A percentile compares a stretch with the other conserved stretches of the same genome.
phyloP scores from a whole-genome alignment of 1,139 yeast species.

The Sugiyamaella castrensis region DNA sequence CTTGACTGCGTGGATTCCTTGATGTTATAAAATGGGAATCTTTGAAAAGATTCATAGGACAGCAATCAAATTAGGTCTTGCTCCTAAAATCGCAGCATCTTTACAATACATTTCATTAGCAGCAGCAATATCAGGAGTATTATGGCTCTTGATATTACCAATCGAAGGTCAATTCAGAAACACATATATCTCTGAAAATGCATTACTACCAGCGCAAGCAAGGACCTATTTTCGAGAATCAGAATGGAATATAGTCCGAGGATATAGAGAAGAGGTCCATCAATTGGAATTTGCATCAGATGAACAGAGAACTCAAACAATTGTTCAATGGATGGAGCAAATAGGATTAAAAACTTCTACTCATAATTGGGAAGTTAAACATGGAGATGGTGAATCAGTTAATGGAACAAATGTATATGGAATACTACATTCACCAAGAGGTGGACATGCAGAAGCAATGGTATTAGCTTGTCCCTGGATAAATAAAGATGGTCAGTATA shows the following conservation, averaged over 20 bases:
- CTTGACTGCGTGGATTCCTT: neutral
- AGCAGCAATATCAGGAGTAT: conserved; percentile 57
- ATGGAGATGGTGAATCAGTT: conserved; percentile 40
- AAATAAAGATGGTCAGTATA: conserved; percentile 54
- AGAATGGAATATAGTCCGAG: conserved; percentile 91
- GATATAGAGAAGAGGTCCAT: conserved; percentile 65
- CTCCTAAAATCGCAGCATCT: conserved; percentile 26
- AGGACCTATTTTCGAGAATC: conserved; percentile 88
- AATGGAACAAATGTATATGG: conserved; percentile 67
- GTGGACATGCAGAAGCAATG: conserved; percentile 95
- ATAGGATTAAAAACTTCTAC: conserved; percentile 69
- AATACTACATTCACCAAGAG: conserved; percentile 86
- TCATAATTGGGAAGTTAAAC: conserved; percentile 39
- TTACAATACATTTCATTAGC: conserved; percentile 65
- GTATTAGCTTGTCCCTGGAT: conserved; percentile 88
- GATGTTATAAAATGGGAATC: conserved; percentile 34
- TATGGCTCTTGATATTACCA: conserved; percentile 71
- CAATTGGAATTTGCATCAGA: conserved; percentile 35
- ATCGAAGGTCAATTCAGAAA: conserved; percentile 74
- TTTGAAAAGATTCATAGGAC: conserved; percentile 36
- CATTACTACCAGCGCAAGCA: conserved; percentile 95
- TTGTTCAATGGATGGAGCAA: conserved; percentile 62
- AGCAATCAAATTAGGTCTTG: conserved; percentile 33
- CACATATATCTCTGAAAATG: conserved; percentile 92
- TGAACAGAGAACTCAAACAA: conserved; percentile 42